Base-by-base conservation (phyloP, 2,329 filamentous ascomycete genomes). In the Fusarium illudens region DNA sequence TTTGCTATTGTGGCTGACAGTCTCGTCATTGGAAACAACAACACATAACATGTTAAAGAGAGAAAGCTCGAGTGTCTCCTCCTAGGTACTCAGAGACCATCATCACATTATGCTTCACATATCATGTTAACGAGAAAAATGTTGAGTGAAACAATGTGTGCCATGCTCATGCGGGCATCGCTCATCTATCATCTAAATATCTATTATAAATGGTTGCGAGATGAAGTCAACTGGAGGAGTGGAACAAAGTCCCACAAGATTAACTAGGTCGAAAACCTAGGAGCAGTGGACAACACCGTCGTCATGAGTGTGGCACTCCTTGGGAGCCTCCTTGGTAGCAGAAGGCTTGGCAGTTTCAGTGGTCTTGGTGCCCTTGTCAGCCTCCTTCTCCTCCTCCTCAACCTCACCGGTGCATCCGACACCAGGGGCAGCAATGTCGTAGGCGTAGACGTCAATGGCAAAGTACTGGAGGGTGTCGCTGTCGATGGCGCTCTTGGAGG, bases 381-480 rank as follows among this genome's bases (percentile, higher is more conserved):
- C 68, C 10, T 69, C 46, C 42, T 62, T 54, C 25, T 65, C 49
- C 22, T 54, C 49, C 56, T 67, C 58, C 42, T 69, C 69, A 5
- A 50, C 27, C 67, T 80, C 79, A 4, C 89, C 88, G 0, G 84
- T 75, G 74, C 89, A 92, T 0, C 89, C 89, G 27, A 84, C 81
- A 0, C 89, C 89, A 0, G 89, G 89, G 6, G 87, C 80, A 8
- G 86, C 86, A 70, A 92, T 83, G 62, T 92, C 89, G 66, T 84
- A 87, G 0, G 89, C 89, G 75, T 89, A 92, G 1, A 82, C 87
- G 61, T 91, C 88, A 7, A 90, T 83, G 5, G 90, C 89, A 74
- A 92, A 92, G 76, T 89, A 90, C 77, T 90, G 87, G 39, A 92
- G 80, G 0, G 85, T 83, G 65, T 90, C 84, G 30, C 85, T 89